Percentiles rank a stretch among this genome's conserved stretches.
phyloP scores from a whole-genome alignment of 2,329 filamentous ascomycete genomes.

The Dactylonectria macrodidyma region DNA sequence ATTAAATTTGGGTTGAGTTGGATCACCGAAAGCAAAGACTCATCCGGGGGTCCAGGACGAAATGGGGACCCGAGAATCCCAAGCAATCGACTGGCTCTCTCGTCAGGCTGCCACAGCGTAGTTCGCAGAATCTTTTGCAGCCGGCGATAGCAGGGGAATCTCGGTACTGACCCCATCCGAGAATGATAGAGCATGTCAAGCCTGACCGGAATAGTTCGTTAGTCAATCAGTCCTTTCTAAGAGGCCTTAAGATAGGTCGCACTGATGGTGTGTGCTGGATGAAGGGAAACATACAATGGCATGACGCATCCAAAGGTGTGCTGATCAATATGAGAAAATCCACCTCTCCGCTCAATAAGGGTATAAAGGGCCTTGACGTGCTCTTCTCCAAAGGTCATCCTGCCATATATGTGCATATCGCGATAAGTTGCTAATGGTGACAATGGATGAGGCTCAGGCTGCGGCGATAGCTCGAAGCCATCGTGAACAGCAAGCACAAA shows the following conservation, averaged over 20 bases:
- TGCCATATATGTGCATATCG: slow-evolving; percentile 8
- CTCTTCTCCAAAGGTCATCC: not conserved
- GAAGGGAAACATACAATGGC: not conserved
- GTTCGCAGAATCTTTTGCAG: not conserved
- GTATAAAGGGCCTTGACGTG: not conserved
- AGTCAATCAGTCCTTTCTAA: not conserved
- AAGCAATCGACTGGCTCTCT: not conserved
- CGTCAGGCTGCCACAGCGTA: not conserved
- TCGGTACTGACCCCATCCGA: not conserved
- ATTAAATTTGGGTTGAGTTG: not conserved
- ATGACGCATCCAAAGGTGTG: not conserved
- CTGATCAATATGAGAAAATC: not conserved
- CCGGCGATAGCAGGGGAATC: not conserved
- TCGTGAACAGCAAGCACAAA: slow-evolving; percentile 4
- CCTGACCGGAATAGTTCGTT: not conserved
- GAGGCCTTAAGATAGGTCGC: not conserved
- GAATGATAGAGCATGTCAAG: slow-evolving; percentile 5
- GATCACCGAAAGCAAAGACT: not conserved
- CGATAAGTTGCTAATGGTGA: slow-evolving; percentile 7
- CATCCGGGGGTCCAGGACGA: not conserved
- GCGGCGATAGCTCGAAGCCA: not conserved
- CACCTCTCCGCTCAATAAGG: not conserved
- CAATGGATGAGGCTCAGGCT: not conserved
- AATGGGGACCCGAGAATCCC: not conserved
- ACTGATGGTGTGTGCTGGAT: not conserved